Evolutionary conservation across 2,329 filamentous ascomycete species (phyloP), one percentile per base, ranked within the genome.

Genomic region (Parascedosporium putredinis): DNA sequence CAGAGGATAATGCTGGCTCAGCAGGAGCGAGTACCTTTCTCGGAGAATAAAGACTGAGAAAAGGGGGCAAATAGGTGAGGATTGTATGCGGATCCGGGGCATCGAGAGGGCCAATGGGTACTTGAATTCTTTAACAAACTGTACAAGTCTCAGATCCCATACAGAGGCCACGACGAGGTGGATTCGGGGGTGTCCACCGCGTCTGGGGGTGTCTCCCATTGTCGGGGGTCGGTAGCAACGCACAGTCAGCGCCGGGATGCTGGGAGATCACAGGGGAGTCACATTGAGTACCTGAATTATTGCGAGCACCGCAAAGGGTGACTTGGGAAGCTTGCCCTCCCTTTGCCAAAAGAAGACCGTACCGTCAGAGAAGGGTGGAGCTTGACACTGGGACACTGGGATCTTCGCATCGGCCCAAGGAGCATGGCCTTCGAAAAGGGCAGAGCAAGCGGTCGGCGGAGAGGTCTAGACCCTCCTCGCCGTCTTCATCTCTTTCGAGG

Each of bases 31-130:
- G 36, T 40, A 40, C 36, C 31, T 40, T n/a, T 29, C 24, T 18
- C 33, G 23, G 36, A 20, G 36, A 23, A 40, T 40, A 45, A 54
- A 54, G 42, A 50, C 36, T 55, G 55, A 44, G 40, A 47, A 44
- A 52, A 51, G 51, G 34, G 44, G 45, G 52, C 48, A 42, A 44
- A 47, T 36, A 25, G 45, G 52, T 51, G 52, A 53, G 42, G 45
- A 50, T 49, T 55, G 53, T 40, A 40, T 20, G 36, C n/a, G 36
- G 33, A 40, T 25, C 27, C 43, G 23, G 40, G 23, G 23, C 29
- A 36, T 24, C 18, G 24, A 45, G 43, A 18, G 20, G 49, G 25
- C 16, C 34, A 33, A 12, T 16, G 49, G 49, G 34, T 24, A 40
- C 36, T 20, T 40, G 36, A 20, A 40, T 23, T n/a, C 36, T 10